Conservation (phyloP, 805 yeast genomes). For the Millerozyma miso region DNA sequence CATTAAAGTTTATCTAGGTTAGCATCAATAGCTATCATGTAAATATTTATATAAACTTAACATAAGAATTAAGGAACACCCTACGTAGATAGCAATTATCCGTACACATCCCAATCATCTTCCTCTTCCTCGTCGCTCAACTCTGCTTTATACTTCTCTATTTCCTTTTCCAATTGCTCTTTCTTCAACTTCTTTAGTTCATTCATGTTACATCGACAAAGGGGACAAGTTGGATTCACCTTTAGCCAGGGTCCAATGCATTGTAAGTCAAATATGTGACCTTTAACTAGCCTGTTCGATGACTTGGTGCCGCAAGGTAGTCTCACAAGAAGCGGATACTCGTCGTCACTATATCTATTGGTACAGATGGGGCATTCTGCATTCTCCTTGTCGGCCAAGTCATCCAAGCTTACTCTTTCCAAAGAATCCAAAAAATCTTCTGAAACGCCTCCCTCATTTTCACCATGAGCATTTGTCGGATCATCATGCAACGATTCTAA, state of each 20-base stretch:
- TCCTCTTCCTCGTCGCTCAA: conserved; percentile 53
- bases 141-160: conserved; percentile 35
- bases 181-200: conserved; percentile 28
- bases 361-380: conserved; percentile 88
- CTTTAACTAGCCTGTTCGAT: conserved; percentile 13
- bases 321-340: conserved; percentile 73
- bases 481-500: conserved; percentile 17
- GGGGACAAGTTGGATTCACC: conserved; percentile 72
- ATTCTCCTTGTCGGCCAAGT: conserved; percentile 38
- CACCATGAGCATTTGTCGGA: neutral
- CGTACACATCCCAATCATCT: conserved; percentile 81
- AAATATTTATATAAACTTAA: conserved; percentile 1
- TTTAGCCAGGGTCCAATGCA: conserved; percentile 89
- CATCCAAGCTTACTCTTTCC: conserved; percentile 52
- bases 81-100: conserved; percentile 37
- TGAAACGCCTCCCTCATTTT: conserved; percentile 48
- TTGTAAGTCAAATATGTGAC: conserved; percentile 81
- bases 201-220: conserved; percentile 73
- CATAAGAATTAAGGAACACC: neutral
- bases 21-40: neutral
- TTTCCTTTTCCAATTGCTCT: conserved; percentile 31
- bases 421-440: conserved; percentile 71
- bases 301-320: conserved; percentile 54
- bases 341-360: conserved; percentile 62
- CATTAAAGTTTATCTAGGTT: neutral